These are phyloP conservation scores for Penicillium parvum DNA, from an alignment of 495 filamentous ascomycete species.

Conservation along the genomic window DNA sequence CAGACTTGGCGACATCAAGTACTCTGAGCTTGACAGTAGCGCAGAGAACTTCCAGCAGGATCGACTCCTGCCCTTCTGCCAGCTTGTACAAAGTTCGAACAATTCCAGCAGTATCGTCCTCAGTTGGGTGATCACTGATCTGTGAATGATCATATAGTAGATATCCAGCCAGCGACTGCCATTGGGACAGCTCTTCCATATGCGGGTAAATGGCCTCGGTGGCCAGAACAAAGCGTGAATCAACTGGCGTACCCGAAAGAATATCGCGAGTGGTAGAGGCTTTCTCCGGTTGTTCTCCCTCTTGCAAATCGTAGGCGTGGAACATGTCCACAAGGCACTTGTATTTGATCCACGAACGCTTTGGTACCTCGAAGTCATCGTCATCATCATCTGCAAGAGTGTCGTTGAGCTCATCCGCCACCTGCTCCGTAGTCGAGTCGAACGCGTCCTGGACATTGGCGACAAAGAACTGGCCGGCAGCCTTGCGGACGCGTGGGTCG, in stretches of 20 bases:
- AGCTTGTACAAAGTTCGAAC: constrained; percentile 67
- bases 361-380: constrained; percentile 69
- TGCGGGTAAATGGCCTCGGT: constrained; percentile 79
- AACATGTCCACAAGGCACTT: constrained; percentile 85
- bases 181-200: constrained; percentile 71
- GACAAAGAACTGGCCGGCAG: constrained; percentile 84
- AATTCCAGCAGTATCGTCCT: constrained; percentile 49
- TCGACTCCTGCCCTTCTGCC: constrained; percentile 70
- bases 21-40: constrained; percentile 68
- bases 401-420: constrained; percentile 78
- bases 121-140: constrained; percentile 41
- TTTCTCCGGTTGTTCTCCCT: constrained; percentile 42
- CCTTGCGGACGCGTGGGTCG: constrained; percentile 76
- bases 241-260: constrained; percentile 45
- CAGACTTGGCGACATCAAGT: constrained; percentile 52
- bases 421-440: constrained; percentile 73
- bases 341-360: constrained; percentile 79
- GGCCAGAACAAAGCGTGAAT: constrained; percentile 81
- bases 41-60: constrained; percentile 82
- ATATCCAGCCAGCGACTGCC: constrained; percentile 86
- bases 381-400: constrained; percentile 56
- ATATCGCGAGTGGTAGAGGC: constrained; percentile 28
- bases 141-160: constrained; percentile 85
- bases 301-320: constrained; percentile 64
- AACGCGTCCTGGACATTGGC: constrained; percentile 78